Base-by-base conservation (phyloP, 208 protist genomes). In the Zelonia costaricensis region DNA sequence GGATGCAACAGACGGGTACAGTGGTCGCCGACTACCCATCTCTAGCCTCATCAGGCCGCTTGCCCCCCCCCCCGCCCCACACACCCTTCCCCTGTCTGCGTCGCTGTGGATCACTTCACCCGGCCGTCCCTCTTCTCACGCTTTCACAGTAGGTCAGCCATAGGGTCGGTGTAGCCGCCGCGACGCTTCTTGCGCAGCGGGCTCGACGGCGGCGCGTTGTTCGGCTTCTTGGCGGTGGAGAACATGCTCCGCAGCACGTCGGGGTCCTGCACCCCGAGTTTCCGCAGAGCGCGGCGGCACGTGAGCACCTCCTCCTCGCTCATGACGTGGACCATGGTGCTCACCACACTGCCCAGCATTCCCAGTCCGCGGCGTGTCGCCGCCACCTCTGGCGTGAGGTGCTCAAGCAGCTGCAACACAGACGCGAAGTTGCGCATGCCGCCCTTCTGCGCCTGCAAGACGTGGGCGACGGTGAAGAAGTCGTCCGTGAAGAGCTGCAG, bases 401-500 rank as follows among this genome's bases (percentile, higher is more conserved):
- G 60, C 33, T 69, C 67, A 13, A 95, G 63, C 12, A 95, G 36
- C 28, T 20, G 48, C 25, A 70, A 22, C 39, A 84, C 36, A 7
- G 57, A 51, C 4, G 71, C 64, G 47, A 90, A 76, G 38, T 36
- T 58, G 36, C 82, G 82, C 33, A 96, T 82, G 12, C 90, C 90
- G 39, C 84, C 84, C 45, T 87, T 88, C 15, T 73, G 62, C 1
- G 46, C 52, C 35, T 82, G 69, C 20, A 93, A 46, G 38, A 84
- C 60, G 5, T 69, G 22, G 7, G 78, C 56, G 35, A 96, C 46
- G 0, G 45, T 25, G 59, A 84, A 93, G 56, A 94, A 92, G 45
- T 96, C 91, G 31, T 96, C 91, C 8, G 83, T 87, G 67, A 90
- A 92, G 20, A 82, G 82, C 35, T 81, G 36, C 62, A 93, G 33